Conservation (phyloP, 2,329 filamentous ascomycete species). For the Fusarium dlaminii region DNA sequence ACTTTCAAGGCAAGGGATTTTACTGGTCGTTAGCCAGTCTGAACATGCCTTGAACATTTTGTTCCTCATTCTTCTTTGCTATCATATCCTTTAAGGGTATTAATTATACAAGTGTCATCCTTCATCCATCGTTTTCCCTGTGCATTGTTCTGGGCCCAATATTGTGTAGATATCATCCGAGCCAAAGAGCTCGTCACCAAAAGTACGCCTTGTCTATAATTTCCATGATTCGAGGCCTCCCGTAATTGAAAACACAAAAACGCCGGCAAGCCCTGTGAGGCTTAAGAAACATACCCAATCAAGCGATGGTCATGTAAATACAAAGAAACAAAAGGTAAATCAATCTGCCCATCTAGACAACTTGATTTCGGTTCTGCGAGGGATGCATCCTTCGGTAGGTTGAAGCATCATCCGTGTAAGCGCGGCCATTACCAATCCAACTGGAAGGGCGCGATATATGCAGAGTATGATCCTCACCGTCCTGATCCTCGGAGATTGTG, state of each 20-base stretch:
- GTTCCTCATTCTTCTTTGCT: slow-evolving; percentile 3
- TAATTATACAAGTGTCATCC: slow-evolving; percentile 35
- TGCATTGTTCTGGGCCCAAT: slow-evolving; percentile 19
- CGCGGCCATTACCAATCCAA: slow-evolving; percentile 32
- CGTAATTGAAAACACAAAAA: slow-evolving; percentile 11
- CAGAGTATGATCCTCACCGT: slow-evolving; percentile 38
- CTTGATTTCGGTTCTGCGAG: slow-evolving; percentile 33
- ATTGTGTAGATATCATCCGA: slow-evolving; percentile 15
- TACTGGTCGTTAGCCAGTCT: neutral
- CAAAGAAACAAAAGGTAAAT: neutral
- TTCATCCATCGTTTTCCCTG: slow-evolving; percentile 8
- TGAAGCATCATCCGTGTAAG: slow-evolving; percentile 40
- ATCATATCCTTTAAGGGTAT: slow-evolving; percentile 36
- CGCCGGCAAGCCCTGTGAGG: slow-evolving; percentile 26
- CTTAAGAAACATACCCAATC: slow-evolving; percentile 19
- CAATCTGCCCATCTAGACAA: slow-evolving; percentile 14
- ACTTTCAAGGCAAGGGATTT: neutral
- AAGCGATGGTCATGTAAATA: slow-evolving; percentile 1
- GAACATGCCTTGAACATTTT: neutral
- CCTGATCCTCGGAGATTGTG: slow-evolving; percentile 47
- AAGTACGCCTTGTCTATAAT: slow-evolving; percentile 37
- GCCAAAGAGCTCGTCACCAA: slow-evolving; percentile 2
- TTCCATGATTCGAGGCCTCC: slow-evolving; percentile 7
- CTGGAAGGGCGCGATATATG: slow-evolving; percentile 41
- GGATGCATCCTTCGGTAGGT: slow-evolving; percentile 33